phyloP scores from a whole-genome alignment of 176 grass and related monocot genomes.

The Phyllostachys edulis region DNA sequence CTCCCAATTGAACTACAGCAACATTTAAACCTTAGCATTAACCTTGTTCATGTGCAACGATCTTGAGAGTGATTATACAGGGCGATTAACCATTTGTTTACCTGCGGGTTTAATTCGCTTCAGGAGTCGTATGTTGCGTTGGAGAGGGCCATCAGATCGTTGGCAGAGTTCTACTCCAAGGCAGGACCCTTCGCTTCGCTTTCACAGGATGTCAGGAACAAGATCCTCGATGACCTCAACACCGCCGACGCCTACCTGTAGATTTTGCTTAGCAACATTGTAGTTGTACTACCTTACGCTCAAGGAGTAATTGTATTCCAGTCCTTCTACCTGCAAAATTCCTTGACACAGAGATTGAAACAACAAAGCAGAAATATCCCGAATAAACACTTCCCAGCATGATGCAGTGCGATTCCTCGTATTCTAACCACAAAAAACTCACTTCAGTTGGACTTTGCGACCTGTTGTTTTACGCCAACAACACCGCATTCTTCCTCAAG shows the following conservation, averaged over 20 bases:
- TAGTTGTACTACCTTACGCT: not conserved
- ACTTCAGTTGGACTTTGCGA: too few species aligned
- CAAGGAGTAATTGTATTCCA: not conserved
- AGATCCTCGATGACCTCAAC: constrained; percentile 74
- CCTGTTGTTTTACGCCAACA: not conserved
- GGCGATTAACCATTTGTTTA: not conserved
- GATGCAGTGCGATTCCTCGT: not conserved
- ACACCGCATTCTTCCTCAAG: not conserved
- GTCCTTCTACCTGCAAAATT: not conserved
- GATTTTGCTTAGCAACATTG: not conserved
- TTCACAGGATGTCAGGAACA: constrained; percentile 55
- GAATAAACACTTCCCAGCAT: not conserved
- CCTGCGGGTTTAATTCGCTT: not conserved
- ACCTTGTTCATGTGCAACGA: not conserved
- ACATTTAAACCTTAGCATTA: not conserved
- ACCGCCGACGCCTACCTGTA: constrained; percentile 66
- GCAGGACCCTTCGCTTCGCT: constrained; percentile 73
- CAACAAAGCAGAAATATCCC: not conserved
- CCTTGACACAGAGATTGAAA: not conserved
- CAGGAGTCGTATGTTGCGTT: constrained; percentile 83
- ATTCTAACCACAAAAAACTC: not conserved
- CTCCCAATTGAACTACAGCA: too few species aligned
- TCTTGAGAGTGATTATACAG: not conserved
- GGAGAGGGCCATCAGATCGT: constrained; percentile 77
- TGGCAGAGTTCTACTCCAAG: constrained; percentile 83